phyloP scores from a whole-genome alignment of 306 rosid species.

The Castanea crenata region DNA sequence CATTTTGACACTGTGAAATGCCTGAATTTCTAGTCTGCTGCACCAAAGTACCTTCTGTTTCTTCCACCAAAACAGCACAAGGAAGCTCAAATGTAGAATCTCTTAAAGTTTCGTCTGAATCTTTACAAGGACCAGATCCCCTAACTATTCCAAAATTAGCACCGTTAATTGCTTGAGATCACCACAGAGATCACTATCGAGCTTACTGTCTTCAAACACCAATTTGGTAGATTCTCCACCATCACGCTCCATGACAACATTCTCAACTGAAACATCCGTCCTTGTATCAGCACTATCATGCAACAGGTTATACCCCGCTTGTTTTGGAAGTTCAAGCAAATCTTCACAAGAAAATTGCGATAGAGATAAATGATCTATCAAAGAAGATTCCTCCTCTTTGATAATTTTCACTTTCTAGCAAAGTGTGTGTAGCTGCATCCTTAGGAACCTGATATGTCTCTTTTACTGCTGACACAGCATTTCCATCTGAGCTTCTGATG shows the following conservation, averaged over 20 bases:
- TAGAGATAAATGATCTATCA: constrained; percentile 21
- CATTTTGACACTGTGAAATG: constrained; percentile 26
- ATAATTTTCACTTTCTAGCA: constrained; percentile 20
- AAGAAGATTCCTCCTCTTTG: constrained; percentile 25
- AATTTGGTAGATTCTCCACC: constrained; percentile 3
- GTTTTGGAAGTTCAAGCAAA: constrained; percentile 28
- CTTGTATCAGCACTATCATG: not conserved
- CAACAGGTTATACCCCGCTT: constrained; percentile 15
- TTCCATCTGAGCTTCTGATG: constrained; percentile 4
- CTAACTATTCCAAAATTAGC: constrained; percentile 28
- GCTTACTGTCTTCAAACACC: constrained; percentile 18
- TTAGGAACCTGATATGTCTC: constrained; percentile 29
- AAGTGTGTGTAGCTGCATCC: constrained; percentile 18
- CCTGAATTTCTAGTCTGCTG: constrained; percentile 18
- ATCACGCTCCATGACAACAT: not conserved
- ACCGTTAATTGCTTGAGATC: constrained; percentile 20
- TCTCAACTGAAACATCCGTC: not conserved
- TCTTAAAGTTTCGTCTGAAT: constrained; percentile 25
- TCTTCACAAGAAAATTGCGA: constrained; percentile 26
- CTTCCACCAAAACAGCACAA: constrained; percentile 34
- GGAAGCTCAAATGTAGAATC: constrained; percentile 33
- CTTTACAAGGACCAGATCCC: constrained; percentile 22
- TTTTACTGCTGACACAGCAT: constrained; percentile 19
- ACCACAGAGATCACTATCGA: constrained; percentile 15
- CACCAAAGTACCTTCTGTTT: constrained; percentile 22